phyloP scores from a whole-genome alignment of 1,284 basidiomycete species.

The Austroboletus olivaceoglutinosus region DNA sequence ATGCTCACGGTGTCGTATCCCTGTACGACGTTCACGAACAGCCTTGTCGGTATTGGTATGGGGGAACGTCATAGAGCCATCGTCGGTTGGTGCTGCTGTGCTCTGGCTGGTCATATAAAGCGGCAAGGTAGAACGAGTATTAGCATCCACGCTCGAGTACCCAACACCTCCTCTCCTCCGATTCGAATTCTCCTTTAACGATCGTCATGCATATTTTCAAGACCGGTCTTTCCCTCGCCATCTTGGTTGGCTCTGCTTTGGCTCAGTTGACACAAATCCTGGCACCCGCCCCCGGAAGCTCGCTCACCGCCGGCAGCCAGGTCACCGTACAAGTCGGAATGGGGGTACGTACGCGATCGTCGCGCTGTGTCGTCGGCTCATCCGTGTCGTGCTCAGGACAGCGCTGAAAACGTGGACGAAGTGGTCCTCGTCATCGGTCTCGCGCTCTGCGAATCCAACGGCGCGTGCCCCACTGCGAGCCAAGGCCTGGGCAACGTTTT shows the following conservation, averaged over 20 bases:
- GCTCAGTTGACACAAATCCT: constrained; percentile 20
- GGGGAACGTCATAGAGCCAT: too few species aligned
- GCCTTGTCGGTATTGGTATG: too few species aligned
- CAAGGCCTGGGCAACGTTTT: constrained; percentile 19
- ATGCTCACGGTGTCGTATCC: too few species aligned
- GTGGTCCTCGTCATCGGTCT: constrained; percentile 30
- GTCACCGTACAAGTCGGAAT: constrained; percentile 21
- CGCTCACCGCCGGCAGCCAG: constrained; percentile 10
- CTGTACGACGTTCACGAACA: too few species aligned
- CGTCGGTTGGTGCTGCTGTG: too few species aligned
- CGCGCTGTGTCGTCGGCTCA: background rate
- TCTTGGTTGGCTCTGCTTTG: constrained; percentile 12
- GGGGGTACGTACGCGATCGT: constrained; percentile 12
- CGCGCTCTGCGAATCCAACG: constrained; percentile 6
- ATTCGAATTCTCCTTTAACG: too few species aligned
- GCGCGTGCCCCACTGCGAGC: constrained; percentile 17
- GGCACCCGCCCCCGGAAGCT: constrained; percentile 8
- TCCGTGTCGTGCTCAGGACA: constrained; percentile 12
- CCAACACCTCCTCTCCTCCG: too few species aligned
- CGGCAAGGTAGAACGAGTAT: too few species aligned
- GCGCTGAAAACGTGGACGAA: constrained; percentile 22
- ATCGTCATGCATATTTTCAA: constrained; percentile 16
- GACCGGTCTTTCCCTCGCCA: constrained; percentile 9
- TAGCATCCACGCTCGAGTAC: too few species aligned
- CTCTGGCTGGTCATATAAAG: too few species aligned